phyloP scores from a whole-genome alignment of 129 eudicot species.

The Centrapalus pauciflorus region DNA sequence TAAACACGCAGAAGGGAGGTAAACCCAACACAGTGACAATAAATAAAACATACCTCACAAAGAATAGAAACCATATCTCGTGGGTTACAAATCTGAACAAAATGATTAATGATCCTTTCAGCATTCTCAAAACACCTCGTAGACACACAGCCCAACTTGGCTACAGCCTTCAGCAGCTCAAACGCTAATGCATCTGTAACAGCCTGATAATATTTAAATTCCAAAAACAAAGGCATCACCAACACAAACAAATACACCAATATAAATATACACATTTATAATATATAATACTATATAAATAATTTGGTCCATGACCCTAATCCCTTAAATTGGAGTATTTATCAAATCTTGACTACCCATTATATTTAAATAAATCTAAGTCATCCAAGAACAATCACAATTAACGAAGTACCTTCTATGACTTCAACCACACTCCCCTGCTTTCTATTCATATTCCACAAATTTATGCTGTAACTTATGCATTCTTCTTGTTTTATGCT shows the following conservation, averaged over 20 bases:
- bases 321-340: too few species aligned
- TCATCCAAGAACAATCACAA: too few species aligned
- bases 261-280: not conserved
- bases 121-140: constrained; percentile 57
- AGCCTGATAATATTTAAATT: constrained; percentile 32
- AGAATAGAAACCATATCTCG: constrained; percentile 84
- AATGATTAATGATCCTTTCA: constrained; percentile 41
- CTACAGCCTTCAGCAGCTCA: constrained; percentile 75
- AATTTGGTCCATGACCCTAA: too few species aligned
- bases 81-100: constrained; percentile 58
- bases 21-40: not conserved
- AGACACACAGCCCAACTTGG: constrained; percentile 56
- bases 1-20: not conserved
- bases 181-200: constrained; percentile 73
- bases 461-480: too few species aligned
- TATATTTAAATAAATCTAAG: too few species aligned
- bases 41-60: constrained; percentile 55
- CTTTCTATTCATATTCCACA: too few species aligned
- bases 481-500: too few species aligned
- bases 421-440: too few species aligned
- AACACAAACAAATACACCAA: not conserved
- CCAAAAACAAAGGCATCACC: constrained; percentile 7
- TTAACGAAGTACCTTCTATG: too few species aligned
- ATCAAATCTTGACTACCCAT: too few species aligned
- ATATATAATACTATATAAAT: too few species aligned